A percentile compares a stretch with the other conserved stretches of the same genome.
Evolutionary conservation across 495 filamentous ascomycete genomes (phyloP).

Genomic region (Trichoderma gamsii): DNA sequence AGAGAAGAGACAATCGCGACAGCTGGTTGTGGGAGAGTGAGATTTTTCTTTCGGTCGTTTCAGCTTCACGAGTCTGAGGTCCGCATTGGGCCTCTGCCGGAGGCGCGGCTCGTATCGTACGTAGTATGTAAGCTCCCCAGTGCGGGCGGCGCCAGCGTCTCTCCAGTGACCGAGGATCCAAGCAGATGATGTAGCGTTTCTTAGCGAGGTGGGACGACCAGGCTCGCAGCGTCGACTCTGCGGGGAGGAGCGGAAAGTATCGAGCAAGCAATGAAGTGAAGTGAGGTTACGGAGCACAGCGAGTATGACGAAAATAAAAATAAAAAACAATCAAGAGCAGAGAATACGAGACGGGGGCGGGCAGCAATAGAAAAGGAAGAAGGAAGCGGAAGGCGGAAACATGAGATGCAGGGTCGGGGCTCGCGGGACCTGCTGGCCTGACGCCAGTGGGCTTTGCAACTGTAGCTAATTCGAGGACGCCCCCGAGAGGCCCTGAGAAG

Average conservation of each 20-base stretch:
- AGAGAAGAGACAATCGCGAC: not conserved
- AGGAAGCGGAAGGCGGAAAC: not conserved
- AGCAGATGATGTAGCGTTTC: conserved; percentile 1
- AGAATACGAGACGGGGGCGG: not conserved
- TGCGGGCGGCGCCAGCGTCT: conserved; percentile 11
- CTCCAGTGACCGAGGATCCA: conserved; percentile 11
- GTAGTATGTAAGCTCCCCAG: not conserved
- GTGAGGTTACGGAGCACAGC: not conserved
- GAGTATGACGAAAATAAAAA: not conserved
- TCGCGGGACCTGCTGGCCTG: not conserved
- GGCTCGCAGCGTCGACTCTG: not conserved
- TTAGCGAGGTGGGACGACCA: conserved; percentile 11
- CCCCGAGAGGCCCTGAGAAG: not conserved
- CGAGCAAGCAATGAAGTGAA: not conserved
- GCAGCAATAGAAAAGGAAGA: not conserved
- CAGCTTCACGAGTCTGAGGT: not conserved
- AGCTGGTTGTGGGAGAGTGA: not conserved
- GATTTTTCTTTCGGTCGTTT: not conserved
- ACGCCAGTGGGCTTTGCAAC: not conserved
- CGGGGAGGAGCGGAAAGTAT: not conserved
- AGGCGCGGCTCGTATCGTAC: not conserved
- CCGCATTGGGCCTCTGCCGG: conserved; percentile 3
- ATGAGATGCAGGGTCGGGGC: not conserved
- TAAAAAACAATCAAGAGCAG: not conserved
- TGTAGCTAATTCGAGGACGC: not conserved